Conservation (phyloP, 768 basidiomycete species). For the Phanerochaete carnosa region DNA sequence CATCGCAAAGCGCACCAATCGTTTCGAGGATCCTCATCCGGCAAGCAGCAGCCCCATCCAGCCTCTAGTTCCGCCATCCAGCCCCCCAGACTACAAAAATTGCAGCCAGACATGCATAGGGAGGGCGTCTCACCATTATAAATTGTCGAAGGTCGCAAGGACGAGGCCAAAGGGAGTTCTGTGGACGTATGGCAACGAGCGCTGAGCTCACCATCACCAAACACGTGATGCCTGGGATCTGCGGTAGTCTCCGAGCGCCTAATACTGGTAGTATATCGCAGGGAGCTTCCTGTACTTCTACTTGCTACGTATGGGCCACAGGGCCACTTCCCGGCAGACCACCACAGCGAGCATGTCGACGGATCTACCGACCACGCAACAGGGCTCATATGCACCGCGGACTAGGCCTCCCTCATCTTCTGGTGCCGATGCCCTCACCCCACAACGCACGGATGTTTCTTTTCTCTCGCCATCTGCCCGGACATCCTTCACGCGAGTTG, state of each 20-base stretch:
- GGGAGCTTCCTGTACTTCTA: too few species aligned
- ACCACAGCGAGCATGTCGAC: not conserved
- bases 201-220: too few species aligned
- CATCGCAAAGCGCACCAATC: not conserved
- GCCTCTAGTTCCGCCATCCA: not conserved
- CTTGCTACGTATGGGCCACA: too few species aligned
- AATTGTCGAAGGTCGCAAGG: conserved; percentile 2
- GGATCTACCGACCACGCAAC: not conserved
- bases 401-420: not conserved
- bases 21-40: not conserved
- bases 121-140: conserved; percentile 12
- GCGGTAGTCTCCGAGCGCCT: too few species aligned
- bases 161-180: conserved; percentile 1
- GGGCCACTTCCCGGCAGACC: too few species aligned
- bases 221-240: too few species aligned
- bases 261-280: too few species aligned
- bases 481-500: conserved; percentile 53
- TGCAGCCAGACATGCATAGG: not conserved
- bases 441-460: conserved; percentile 7
- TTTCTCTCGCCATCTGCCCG: conserved; percentile 41
- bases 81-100: not conserved
- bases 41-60: not conserved
- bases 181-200: too few species aligned
- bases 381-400: not conserved
- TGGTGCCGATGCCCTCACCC: conserved; percentile 4